Conservation (phyloP, 768 basidiomycete genomes). For the Termitomyces titanicus region DNA sequence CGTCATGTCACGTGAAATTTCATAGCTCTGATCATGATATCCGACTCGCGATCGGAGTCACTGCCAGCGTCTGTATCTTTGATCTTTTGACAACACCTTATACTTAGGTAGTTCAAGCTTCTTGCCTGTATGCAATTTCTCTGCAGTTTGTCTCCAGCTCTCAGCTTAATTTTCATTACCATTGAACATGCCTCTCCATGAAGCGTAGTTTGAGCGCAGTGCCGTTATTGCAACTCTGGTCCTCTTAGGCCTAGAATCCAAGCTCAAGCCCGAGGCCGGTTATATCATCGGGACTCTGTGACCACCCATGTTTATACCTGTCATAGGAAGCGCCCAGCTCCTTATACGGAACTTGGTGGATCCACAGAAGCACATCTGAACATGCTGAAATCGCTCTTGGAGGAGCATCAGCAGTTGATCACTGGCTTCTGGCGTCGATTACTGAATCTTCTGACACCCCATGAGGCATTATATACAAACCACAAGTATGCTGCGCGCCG, state of each 20-base stretch:
- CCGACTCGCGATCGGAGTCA: no score
- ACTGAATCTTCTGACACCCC: neutral
- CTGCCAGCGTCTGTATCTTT: no score
- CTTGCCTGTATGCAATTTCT: no score
- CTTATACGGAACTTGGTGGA: neutral
- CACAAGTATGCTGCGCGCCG: neutral
- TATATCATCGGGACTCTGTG: neutral
- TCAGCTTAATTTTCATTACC: neutral
- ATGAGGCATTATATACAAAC: neutral
- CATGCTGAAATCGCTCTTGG: neutral
- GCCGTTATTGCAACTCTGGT: no score
- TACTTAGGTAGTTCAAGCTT: no score
- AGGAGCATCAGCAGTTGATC: neutral
- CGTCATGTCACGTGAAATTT: neutral
- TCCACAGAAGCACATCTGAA: conserved; percentile 5
- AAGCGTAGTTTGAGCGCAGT: neutral
- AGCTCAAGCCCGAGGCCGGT: neutral
- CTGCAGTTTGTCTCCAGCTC: no score
- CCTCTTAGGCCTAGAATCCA: no score
- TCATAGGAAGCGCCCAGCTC: neutral
- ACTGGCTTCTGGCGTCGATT: conserved; percentile 1
- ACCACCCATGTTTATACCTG: neutral
- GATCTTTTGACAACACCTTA: no score
- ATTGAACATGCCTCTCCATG: neutral
- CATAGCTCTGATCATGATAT: no score